A percentile compares a stretch with the other conserved stretches of the same genome.
phyloP scores from a whole-genome alignment of 1,284 basidiomycete species.

The Ganoderma leucocontextum region DNA sequence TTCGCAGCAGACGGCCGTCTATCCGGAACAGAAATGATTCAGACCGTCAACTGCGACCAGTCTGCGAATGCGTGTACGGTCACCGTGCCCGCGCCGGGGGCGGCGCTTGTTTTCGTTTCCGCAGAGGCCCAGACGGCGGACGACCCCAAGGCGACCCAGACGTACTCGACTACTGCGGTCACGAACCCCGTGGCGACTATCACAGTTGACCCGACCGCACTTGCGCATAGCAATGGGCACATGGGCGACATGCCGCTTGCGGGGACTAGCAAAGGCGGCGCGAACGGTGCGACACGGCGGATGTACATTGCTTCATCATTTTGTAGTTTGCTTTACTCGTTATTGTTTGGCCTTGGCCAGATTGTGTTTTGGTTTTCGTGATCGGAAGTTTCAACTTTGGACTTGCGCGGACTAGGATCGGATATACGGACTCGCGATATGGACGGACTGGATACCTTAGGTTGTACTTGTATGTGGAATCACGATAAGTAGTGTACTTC shows the following conservation, averaged over 20 bases:
- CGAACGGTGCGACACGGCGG: constrained; percentile 30
- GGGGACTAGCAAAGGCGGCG: constrained; percentile 45
- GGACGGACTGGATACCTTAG: neutral
- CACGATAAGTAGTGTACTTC: neutral
- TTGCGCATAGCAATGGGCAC: constrained; percentile 43
- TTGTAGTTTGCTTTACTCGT: neutral
- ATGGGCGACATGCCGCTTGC: constrained; percentile 34
- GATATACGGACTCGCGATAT: neutral
- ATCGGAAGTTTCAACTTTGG: neutral
- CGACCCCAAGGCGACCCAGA: constrained; percentile 42
- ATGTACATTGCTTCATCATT: neutral
- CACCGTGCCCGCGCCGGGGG: constrained; percentile 59
- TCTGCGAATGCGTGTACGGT: constrained; percentile 52
- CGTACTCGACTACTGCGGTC: constrained; percentile 49
- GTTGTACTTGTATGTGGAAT: neutral
- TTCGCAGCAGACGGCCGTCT: constrained; percentile 66
- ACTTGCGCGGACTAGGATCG: neutral
- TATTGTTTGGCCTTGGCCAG: neutral
- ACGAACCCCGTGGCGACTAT: constrained; percentile 40
- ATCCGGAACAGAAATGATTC: constrained; percentile 47
- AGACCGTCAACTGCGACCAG: constrained; percentile 52
- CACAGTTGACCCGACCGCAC: constrained; percentile 41
- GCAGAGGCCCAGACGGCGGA: constrained; percentile 45
- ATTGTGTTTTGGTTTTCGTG: neutral
- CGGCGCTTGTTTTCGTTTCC: constrained; percentile 63